These are phyloP conservation scores for Paxillus ammoniavirescens DNA, from an alignment of 768 basidiomycete genomes.

Conservation along the genomic window DNA sequence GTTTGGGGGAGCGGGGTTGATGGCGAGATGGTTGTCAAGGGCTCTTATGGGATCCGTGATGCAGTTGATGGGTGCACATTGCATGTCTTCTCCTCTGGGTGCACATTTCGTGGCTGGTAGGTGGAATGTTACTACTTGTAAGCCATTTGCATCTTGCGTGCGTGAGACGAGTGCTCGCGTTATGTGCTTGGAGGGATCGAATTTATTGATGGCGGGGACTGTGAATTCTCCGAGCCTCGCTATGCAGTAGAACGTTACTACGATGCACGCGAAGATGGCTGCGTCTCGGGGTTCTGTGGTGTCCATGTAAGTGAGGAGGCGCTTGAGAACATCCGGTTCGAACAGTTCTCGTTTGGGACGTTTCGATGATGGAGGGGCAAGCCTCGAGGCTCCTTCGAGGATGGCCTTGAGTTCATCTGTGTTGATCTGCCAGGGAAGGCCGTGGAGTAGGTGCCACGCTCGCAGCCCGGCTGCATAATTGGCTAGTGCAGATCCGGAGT, in stretches of 20 bases:
- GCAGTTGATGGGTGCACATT: no score
- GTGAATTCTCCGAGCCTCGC: neutral
- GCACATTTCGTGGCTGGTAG: no score
- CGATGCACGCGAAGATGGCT: conserved; percentile 34
- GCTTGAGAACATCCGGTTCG: neutral
- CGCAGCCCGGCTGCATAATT: conserved; percentile 7
- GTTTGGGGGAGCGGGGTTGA: no score
- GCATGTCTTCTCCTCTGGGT: no score
- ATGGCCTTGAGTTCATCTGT: conserved; percentile 12
- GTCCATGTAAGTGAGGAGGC: conserved; percentile 19
- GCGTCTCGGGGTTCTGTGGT: conserved; percentile 29
- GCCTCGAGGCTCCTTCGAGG: neutral
- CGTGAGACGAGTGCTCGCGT: no score
- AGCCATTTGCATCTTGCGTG: no score
- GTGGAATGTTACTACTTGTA: no score
- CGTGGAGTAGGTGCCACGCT: conserved; percentile 26
- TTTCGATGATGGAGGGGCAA: neutral
- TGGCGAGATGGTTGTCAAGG: no score
- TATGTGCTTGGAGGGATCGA: neutral
- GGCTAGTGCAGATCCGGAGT: conserved; percentile 2
- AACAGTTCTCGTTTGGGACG: neutral
- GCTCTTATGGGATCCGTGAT: no score
- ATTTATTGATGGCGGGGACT: neutral
- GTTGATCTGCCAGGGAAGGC: conserved; percentile 12
- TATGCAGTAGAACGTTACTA: neutral